A percentile compares a stretch with the other conserved stretches of the same genome.
phyloP scores from a whole-genome alignment of 2,329 filamentous ascomycete species.

The Thielaviopsis populi region DNA sequence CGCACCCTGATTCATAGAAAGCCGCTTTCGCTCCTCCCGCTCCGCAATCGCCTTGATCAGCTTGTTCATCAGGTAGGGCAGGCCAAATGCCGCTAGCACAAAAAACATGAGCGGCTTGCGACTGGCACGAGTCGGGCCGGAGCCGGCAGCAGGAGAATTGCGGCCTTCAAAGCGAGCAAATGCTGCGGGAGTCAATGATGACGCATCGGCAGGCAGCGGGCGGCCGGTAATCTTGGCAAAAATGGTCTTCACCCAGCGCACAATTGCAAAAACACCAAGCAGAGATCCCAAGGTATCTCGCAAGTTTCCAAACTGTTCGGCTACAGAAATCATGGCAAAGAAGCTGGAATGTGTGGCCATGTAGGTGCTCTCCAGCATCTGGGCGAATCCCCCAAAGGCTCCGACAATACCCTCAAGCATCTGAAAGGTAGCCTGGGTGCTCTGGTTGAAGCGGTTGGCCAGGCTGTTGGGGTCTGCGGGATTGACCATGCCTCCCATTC shows the following conservation, averaged over 20 bases:
- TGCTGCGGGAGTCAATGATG: constrained; percentile 71
- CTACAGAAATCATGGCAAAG: constrained; percentile 97
- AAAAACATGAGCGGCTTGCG: constrained; percentile 96
- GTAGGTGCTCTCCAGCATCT: constrained; percentile 98
- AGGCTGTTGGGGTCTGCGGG: constrained; percentile 85
- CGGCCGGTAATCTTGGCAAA: constrained; percentile 87
- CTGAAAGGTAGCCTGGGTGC: constrained; percentile 92
- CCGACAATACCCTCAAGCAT: constrained; percentile 95
- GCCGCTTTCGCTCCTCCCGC: constrained; percentile 54
- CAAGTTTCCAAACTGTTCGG: constrained; percentile 89
- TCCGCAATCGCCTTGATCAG: constrained; percentile 71
- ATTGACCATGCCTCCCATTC: constrained; percentile 29
- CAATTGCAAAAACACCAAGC: constrained; percentile 84
- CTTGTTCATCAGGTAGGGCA: constrained; percentile 95
- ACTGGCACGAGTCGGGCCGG: constrained; percentile 57
- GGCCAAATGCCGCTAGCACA: constrained; percentile 79
- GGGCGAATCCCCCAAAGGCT: constrained; percentile 91
- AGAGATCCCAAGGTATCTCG: constrained; percentile 87
- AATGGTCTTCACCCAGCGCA: constrained; percentile 85
- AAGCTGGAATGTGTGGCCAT: constrained; percentile 99
- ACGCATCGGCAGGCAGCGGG: constrained; percentile 75
- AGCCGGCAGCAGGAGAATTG: constrained; percentile 38
- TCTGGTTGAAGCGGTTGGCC: constrained; percentile 89
- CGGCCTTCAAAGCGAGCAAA: constrained; percentile 82
- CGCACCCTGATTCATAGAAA: constrained; percentile 30